Conservation (phyloP, 2,329 filamentous ascomycete species). For the Davidsoniella virescens region DNA sequence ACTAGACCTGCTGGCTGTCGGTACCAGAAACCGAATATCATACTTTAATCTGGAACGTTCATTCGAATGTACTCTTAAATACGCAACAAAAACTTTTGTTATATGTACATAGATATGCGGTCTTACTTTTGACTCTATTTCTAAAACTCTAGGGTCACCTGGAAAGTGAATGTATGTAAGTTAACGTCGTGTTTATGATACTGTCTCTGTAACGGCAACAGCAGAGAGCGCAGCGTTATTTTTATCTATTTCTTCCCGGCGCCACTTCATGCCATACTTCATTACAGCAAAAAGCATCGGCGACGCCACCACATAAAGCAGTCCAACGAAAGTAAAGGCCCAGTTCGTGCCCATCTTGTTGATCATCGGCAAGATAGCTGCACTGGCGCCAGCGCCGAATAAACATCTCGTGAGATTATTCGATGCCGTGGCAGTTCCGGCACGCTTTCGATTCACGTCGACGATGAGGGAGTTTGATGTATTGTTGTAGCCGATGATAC, state of each 20-base stretch:
- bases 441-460: slow-evolving; percentile 36
- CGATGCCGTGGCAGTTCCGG: slow-evolving; percentile 37
- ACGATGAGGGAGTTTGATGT: slow-evolving; percentile 35
- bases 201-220: too few relatives aligned
- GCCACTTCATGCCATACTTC: slow-evolving; percentile 11
- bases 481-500: slow-evolving; percentile 39
- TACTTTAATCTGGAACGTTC: background rate
- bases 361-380: slow-evolving; percentile 35
- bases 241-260: background rate
- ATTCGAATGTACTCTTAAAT: background rate
- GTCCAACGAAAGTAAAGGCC: slow-evolving; percentile 32
- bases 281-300: slow-evolving; percentile 27
- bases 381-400: slow-evolving; percentile 35
- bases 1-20: too few relatives aligned
- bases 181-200: too few relatives aligned
- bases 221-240: background rate
- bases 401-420: slow-evolving; percentile 41
- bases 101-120: too few relatives aligned
- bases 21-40: background rate
- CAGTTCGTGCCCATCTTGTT: slow-evolving; percentile 33
- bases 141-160: too few relatives aligned
- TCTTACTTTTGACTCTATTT: too few relatives aligned
- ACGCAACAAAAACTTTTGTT: too few relatives aligned
- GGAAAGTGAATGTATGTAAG: too few relatives aligned
- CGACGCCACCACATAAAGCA: slow-evolving; percentile 23